phyloP scores from a whole-genome alignment of 1,139 yeast genomes.

The Taphrina wiesneri region DNA sequence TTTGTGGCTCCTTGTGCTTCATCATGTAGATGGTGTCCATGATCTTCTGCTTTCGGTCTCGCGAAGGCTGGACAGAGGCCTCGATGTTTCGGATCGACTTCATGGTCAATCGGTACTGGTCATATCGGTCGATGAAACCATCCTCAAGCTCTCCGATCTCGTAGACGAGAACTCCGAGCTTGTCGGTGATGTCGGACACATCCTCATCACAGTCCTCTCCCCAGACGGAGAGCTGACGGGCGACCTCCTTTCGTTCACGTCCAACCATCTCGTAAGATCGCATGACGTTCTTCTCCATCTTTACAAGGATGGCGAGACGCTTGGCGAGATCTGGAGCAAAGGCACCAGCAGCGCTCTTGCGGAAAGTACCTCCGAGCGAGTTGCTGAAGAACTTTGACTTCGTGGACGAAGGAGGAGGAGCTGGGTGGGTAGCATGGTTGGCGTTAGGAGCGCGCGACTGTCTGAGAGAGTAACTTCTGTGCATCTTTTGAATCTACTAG shows the following conservation, averaged over 20 bases:
- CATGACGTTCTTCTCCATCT: conserved; percentile 95
- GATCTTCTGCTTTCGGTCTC: conserved; percentile 96
- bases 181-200: conserved; percentile 94
- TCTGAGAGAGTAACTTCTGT: conserved; percentile 97
- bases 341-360: conserved; percentile 87
- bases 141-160: conserved; percentile 98
- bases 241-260: conserved; percentile 93
- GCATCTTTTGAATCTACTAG: conserved; percentile 57
- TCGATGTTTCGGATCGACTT: conserved; percentile 95
- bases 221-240: conserved; percentile 94
- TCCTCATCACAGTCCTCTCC: conserved; percentile 98
- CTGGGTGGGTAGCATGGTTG: conserved; percentile 87
- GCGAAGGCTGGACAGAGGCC: conserved; percentile 95
- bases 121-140: conserved; percentile 95
- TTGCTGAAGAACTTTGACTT: conserved; percentile 87
- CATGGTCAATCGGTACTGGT: conserved; percentile 93
- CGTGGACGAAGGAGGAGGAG: conserved; percentile 90
- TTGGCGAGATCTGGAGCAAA: conserved; percentile 94
- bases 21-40: conserved; percentile 97
- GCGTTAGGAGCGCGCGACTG: conserved; percentile 95
- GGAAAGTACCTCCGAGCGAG: conserved; percentile 72
- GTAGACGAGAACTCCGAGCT: conserved; percentile 90
- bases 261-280: conserved; percentile 91
- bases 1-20: conserved; percentile 97
- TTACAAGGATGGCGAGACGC: conserved; percentile 83